Percentiles rank a stretch among this genome's conserved stretches.
Evolutionary conservation across 805 yeast species (phyloP).

Genomic region (Hyphopichia homilentoma): DNA sequence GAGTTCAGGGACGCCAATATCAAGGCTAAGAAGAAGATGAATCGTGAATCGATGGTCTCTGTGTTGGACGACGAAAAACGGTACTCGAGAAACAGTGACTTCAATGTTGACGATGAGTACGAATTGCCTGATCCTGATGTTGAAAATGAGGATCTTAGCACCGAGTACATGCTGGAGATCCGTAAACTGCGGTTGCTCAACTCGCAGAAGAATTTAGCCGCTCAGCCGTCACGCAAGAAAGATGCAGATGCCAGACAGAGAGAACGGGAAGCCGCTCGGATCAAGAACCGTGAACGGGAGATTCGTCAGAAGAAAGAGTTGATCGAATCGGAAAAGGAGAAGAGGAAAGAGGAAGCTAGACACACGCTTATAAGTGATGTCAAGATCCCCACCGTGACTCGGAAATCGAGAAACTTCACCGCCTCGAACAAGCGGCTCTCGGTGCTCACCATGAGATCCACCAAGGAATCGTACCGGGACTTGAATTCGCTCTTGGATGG

Average conservation of each 20-base stretch:
- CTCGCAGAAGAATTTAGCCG: conserved; percentile 33
- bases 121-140: conserved; percentile 36
- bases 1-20: conserved; percentile 20
- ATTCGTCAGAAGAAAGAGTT: conserved; percentile 1
- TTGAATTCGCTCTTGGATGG: conserved; percentile 39
- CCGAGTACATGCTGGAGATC: conserved; percentile 43
- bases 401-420: conserved; percentile 61
- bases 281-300: conserved; percentile 1
- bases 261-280: conserved; percentile 5
- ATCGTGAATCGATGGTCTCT: conserved; percentile 35
- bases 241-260: conserved; percentile 4
- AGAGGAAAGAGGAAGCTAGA: conserved; percentile 32
- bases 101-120: conserved; percentile 15
- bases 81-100: conserved; percentile 16
- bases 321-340: conserved; percentile 16
- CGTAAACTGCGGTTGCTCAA: conserved; percentile 42
- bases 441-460: conserved; percentile 68
- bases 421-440: conserved; percentile 64
- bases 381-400: conserved; percentile 65
- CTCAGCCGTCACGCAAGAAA: conserved; percentile 4
- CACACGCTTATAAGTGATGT: conserved; percentile 56
- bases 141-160: conserved; percentile 34
- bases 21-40: conserved; percentile 10
- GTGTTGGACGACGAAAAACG: conserved; percentile 20
- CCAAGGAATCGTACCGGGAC: conserved; percentile 61